These are phyloP conservation scores for Phlegmacium glaucopus DNA, from an alignment of 768 basidiomycete genomes.

Conservation along the genomic window DNA sequence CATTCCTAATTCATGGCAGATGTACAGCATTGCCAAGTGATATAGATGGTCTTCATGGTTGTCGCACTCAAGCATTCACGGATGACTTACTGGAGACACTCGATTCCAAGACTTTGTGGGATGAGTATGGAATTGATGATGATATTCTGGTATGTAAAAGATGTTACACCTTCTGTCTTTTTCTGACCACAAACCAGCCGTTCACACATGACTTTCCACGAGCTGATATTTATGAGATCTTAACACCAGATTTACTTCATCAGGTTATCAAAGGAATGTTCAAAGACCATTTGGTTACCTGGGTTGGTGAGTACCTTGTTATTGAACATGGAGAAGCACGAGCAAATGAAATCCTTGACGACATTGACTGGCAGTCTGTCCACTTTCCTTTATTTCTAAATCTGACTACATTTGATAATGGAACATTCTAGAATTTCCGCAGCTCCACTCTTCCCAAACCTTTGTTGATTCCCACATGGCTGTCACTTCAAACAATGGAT, in stretches of 20 bases:
- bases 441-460: conserved; percentile 14
- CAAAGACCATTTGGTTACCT: conserved; percentile 36
- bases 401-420: too few species aligned
- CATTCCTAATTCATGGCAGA: not conserved
- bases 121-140: not conserved
- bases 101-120: not conserved
- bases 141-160: not conserved
- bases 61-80: not conserved
- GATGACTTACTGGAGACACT: not conserved
- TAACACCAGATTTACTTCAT: conserved; percentile 29
- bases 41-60: not conserved
- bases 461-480: conserved; percentile 16
- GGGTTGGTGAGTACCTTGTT: conserved; percentile 29
- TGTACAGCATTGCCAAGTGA: not conserved
- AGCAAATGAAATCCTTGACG: not conserved
- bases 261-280: conserved; percentile 37
- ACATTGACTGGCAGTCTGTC: not conserved
- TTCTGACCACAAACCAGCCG: not conserved
- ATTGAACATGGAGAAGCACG: not conserved
- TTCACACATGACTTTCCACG: conserved; percentile 26
- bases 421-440: conserved; percentile 7
- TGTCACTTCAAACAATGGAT: conserved; percentile 19
- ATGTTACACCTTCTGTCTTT: too few species aligned
- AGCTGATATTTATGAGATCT: conserved; percentile 29
- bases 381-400: too few species aligned